Conservation (phyloP, 2,329 filamentous ascomycete genomes). For the Cladosporium sphaerospermum region DNA sequence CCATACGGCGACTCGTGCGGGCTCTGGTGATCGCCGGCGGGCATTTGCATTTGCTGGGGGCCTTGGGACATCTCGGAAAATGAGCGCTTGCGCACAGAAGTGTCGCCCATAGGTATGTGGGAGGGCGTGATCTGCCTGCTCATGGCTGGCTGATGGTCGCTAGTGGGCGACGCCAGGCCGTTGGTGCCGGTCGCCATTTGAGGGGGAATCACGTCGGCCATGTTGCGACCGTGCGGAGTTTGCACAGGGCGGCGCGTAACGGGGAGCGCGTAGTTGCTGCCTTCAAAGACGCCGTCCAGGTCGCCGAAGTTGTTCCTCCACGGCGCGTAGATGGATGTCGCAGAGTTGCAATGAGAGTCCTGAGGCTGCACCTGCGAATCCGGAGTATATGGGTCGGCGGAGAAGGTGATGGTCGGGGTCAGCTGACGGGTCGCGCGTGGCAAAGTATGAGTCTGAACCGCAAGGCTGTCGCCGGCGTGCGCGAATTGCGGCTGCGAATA, state of each 20-base stretch:
- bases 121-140: constrained; percentile 22
- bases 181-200: not conserved
- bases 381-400: constrained; percentile 13
- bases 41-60: constrained; percentile 6
- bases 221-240: not conserved
- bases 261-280: too few relatives aligned
- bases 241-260: not conserved
- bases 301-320: not conserved
- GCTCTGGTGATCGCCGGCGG: constrained; percentile 1
- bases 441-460: constrained; percentile 12
- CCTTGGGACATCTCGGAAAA: constrained; percentile 25
- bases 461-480: constrained; percentile 1
- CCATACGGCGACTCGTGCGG: not conserved
- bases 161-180: constrained; percentile 3
- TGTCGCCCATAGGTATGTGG: constrained; percentile 18
- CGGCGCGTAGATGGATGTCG: constrained; percentile 9
- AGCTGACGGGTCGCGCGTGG: constrained; percentile 14
- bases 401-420: constrained; percentile 19
- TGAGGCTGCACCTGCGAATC: constrained; percentile 19
- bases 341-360: constrained; percentile 14
- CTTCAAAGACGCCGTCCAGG: too few relatives aligned
- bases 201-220: constrained; percentile 2
- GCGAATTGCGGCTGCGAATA: constrained; percentile 4
- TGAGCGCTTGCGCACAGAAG: constrained; percentile 24
- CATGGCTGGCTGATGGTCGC: constrained; percentile 15